Percentiles rank a stretch among this genome's conserved stretches.
Evolutionary conservation across 805 yeast genomes (phyloP).

Genomic region (Yarrowia osloensis): DNA sequence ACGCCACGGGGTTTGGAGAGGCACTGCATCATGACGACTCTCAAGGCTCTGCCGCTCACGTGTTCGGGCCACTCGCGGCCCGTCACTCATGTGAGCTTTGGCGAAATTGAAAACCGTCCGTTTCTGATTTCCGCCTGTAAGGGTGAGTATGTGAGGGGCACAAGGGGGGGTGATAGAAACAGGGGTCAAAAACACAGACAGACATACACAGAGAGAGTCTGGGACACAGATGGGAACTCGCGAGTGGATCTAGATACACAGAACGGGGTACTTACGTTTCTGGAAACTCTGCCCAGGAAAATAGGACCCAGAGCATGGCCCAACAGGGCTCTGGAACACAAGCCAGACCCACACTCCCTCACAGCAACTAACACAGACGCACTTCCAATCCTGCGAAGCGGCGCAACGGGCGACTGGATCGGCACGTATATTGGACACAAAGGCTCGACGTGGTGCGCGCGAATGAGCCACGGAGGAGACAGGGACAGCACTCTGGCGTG

Average conservation of each 20-base stretch:
- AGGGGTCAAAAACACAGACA: too few species aligned
- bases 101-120: conserved; percentile 32
- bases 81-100: conserved; percentile 41
- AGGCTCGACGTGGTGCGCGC: conserved; percentile 43
- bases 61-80: conserved; percentile 45
- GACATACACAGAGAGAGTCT: too few species aligned
- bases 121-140: conserved; percentile 42
- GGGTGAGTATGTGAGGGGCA: conserved; percentile 39
- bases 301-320: too few species aligned
- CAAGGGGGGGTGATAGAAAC: too few species aligned
- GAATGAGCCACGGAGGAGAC: conserved; percentile 34
- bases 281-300: too few species aligned
- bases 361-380: conserved; percentile 37
- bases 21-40: conserved; percentile 29
- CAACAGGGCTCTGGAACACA: too few species aligned
- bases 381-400: conserved; percentile 42
- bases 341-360: too few species aligned
- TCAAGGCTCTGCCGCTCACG: conserved; percentile 41
- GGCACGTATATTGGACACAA: conserved; percentile 44
- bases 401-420: conserved; percentile 44
- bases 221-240: too few species aligned
- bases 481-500: conserved; percentile 36
- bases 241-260: too few species aligned
- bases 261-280: too few species aligned
- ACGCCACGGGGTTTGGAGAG: background rate